Evolutionary conservation across 2,329 filamentous ascomycete genomes (phyloP).

Genomic region (Ilyonectria sp.): DNA sequence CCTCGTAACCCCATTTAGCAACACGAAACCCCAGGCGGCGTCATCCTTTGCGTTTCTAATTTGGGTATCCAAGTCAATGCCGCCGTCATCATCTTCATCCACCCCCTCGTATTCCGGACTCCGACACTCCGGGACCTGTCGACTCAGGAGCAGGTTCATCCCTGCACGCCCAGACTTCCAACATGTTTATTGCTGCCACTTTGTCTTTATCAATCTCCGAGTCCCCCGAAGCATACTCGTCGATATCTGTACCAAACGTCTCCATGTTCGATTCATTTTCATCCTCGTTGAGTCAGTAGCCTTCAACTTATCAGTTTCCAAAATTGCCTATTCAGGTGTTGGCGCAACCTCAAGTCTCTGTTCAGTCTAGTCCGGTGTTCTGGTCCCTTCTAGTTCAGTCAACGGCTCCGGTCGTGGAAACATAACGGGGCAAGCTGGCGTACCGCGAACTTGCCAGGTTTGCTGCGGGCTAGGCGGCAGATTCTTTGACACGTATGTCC

Average conservation of each 20-base stretch:
- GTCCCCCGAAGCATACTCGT: no score
- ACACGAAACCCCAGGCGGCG: background rate
- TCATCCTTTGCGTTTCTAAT: background rate
- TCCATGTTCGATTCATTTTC: no score
- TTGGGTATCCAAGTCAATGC: background rate
- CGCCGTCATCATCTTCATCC: background rate
- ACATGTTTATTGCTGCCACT: no score
- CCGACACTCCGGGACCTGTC: background rate
- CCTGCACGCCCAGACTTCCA: background rate
- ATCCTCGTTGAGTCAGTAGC: background rate
- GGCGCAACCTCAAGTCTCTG: background rate
- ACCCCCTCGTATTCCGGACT: slow-evolving; percentile 4
- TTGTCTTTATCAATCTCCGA: background rate
- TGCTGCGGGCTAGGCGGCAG: background rate
- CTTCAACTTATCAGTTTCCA: background rate
- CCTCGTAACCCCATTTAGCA: background rate
- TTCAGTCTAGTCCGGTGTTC: background rate
- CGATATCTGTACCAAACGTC: background rate
- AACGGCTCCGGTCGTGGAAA: background rate
- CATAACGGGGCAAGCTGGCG: background rate
- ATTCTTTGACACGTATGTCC: background rate
- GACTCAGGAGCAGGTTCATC: background rate
- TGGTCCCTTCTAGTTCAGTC: background rate
- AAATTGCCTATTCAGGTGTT: background rate
- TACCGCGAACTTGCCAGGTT: background rate